These are phyloP conservation scores for Dipodascus albidus DNA, from an alignment of 805 yeast species.

Conservation along the genomic window DNA sequence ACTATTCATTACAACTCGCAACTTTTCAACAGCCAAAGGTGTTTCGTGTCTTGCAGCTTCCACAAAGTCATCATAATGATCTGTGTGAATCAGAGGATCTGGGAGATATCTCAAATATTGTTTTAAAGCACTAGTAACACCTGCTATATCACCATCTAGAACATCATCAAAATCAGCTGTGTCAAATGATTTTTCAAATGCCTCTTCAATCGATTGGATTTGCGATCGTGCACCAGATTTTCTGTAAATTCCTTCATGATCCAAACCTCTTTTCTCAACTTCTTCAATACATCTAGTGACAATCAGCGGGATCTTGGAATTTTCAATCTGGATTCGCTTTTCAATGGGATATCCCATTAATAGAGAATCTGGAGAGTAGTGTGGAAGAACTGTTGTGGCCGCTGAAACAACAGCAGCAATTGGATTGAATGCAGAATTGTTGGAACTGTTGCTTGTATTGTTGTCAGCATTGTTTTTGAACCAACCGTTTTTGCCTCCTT, in stretches of 20 bases:
- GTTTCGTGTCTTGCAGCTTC: not conserved
- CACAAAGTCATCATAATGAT: slow-evolving; percentile 56
- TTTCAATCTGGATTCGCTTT: slow-evolving; percentile 53
- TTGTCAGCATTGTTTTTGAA: not conserved
- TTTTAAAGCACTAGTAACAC: slow-evolving; percentile 77
- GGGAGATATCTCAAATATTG: slow-evolving; percentile 78
- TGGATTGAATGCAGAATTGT: not conserved
- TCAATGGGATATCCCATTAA: slow-evolving; percentile 47
- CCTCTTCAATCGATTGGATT: slow-evolving; percentile 34
- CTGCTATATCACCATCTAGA: slow-evolving; percentile 63
- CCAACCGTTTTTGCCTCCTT: slow-evolving; percentile 1
- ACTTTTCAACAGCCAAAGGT: slow-evolving; percentile 23
- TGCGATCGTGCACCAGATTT: slow-evolving; percentile 76
- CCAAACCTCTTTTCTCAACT: slow-evolving; percentile 68
- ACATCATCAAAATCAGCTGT: slow-evolving; percentile 26
- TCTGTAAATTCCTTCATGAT: slow-evolving; percentile 79
- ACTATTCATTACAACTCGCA: slow-evolving; percentile 35
- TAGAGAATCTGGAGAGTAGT: slow-evolving; percentile 11
- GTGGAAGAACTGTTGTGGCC: not conserved
- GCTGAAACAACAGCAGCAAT: not conserved
- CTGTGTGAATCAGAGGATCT: slow-evolving; percentile 69
- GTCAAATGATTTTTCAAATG: slow-evolving; percentile 23
- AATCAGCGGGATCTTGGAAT: slow-evolving; percentile 53
- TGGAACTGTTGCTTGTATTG: not conserved
- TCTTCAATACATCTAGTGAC: slow-evolving; percentile 61